phyloP scores from a whole-genome alignment of 225 moss, liverwort and hornwort species.

The Bryum argenteum region DNA sequence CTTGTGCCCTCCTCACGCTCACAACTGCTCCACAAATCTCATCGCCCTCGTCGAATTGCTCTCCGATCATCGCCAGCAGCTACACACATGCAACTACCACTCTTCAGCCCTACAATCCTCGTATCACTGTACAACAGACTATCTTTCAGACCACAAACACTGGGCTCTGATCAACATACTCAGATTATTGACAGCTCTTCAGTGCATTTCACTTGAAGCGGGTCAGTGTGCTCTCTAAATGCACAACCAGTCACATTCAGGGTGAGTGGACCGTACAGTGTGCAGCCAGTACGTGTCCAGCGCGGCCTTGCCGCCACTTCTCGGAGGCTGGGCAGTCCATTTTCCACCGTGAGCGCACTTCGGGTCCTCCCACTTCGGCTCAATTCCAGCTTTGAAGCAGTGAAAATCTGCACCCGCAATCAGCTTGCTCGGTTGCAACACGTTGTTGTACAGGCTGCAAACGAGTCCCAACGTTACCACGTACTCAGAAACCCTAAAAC shows the following conservation, averaged over 20 bases:
- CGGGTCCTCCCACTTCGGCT: slow-evolving; percentile 92
- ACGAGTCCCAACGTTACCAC: neutral
- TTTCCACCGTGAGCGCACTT: slow-evolving; percentile 87
- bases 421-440: slow-evolving; percentile 82
- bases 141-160: neutral
- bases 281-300: slow-evolving; percentile 87
- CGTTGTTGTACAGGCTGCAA: slow-evolving; percentile 78
- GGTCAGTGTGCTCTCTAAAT: neutral
- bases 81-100: slow-evolving; percentile 15
- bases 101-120: neutral
- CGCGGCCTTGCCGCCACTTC: slow-evolving; percentile 60
- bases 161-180: neutral
- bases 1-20: slow-evolving; percentile 75
- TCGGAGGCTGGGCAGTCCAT: slow-evolving; percentile 68
- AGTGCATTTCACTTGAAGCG: neutral
- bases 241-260: neutral
- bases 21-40: slow-evolving; percentile 92
- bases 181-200: neutral
- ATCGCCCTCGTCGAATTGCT: slow-evolving; percentile 87
- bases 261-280: slow-evolving; percentile 48
- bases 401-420: slow-evolving; percentile 74
- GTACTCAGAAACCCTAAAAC: neutral
- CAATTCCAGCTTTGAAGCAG: slow-evolving; percentile 87
- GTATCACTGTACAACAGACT: neutral
- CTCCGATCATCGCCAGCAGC: slow-evolving; percentile 92